Base-by-base conservation (phyloP, 2,329 filamentous ascomycete species). In the Penicillium digitatum region DNA sequence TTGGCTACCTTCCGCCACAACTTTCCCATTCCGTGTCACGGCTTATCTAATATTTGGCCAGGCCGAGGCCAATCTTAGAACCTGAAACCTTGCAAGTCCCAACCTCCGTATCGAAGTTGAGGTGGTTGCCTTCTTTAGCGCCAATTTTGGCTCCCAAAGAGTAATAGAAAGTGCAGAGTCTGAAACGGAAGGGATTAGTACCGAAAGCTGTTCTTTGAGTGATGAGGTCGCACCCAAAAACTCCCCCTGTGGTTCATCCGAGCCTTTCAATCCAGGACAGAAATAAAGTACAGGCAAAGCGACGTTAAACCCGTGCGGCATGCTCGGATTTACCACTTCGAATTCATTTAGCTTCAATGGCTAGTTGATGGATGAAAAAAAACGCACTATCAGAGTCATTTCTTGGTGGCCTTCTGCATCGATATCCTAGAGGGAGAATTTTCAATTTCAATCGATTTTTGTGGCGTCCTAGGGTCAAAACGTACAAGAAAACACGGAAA, bases 391-490 rank as follows among this genome's bases (percentile, higher is more conserved):
- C 75, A 0, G 74, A 79, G 47, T 66, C 58, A 5, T 72, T 78
- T 14, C 65, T 82, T 2, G 63, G 69, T 0, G 68, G 67, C 2
- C 70, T 82, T 6, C 62, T 81, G 1, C 72, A 72, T 12, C 68
- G 74, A 1, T 77, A 82, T 53, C 79, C 79, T 0, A 64, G 69
- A 9, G 80, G 80, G 0, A 74, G 74, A 46, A 70, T 80, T 0
- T 81, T 79, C 56, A 76, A 75, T 46, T 78, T 77, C 37, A 54
- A 54, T 11, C 27, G 37, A 6, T 54, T 62, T 31, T 40, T 54
- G 24, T 34, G 40, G 14, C 43, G 47, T n/a, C 45, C 20, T 43
- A 43, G 38, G 6, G 43, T 34, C 22, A 58, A 51, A 26, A 56
- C 22, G 14, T 59, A 54, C 12, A 59, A 60, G 22, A 58, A 14